Conservation (phyloP, 805 yeast species). For the Metahyphopichia silvanorum region DNA sequence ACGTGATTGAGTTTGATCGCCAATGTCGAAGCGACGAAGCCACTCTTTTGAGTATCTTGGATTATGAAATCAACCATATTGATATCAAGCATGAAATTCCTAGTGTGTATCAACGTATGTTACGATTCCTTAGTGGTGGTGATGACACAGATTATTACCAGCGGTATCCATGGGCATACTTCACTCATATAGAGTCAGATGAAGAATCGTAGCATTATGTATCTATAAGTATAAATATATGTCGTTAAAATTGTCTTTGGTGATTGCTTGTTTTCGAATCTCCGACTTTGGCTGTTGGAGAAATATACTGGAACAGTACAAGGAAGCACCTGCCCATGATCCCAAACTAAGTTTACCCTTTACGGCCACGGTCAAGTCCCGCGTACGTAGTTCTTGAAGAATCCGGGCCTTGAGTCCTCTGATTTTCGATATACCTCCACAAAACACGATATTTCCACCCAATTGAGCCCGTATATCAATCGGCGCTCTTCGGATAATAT, state of each 20-base stretch:
- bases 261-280: slow-evolving; percentile 18
- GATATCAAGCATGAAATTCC: neutral
- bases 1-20: slow-evolving; percentile 7
- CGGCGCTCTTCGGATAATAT: slow-evolving; percentile 7
- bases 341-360: slow-evolving; percentile 18
- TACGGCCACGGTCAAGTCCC: slow-evolving; percentile 2
- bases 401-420: slow-evolving; percentile 20
- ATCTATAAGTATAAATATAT: too few relatives aligned
- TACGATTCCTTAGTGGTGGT: neutral
- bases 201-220: neutral
- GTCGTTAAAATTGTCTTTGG: slow-evolving; percentile 18
- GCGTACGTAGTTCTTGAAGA: slow-evolving; percentile 8
- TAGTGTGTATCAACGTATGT: neutral
- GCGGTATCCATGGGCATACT: slow-evolving; percentile 13
- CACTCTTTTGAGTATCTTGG: slow-evolving; percentile 12
- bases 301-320: slow-evolving; percentile 21
- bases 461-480: slow-evolving; percentile 18
- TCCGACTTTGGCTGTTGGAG: slow-evolving; percentile 9
- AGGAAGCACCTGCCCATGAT: slow-evolving; percentile 30
- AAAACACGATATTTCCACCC: slow-evolving; percentile 16
- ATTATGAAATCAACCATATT: slow-evolving; percentile 7
- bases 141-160: slow-evolving; percentile 5
- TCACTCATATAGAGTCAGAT: neutral
- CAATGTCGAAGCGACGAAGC: slow-evolving; percentile 8
- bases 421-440: slow-evolving; percentile 21